Base-by-base conservation (phyloP, 1,284 basidiomycete species). In the Abortiporus biennis region DNA sequence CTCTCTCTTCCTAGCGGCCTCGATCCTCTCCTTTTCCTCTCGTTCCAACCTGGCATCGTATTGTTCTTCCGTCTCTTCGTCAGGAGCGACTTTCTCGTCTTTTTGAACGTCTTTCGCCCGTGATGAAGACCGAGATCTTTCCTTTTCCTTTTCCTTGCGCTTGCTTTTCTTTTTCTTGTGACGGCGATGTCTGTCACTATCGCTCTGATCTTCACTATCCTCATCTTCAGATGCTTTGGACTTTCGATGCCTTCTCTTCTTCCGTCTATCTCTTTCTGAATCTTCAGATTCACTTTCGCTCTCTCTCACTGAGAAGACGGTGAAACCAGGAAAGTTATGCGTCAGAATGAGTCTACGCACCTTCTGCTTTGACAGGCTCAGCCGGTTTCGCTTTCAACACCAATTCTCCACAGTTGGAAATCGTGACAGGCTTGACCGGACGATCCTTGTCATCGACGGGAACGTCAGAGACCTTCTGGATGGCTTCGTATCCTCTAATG, bases 321-420 rank as follows among this genome's bases (percentile, higher is more conserved):
- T n/a, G n/a, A n/a, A n/a, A n/a, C n/a, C n/a, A n/a, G n/a, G n/a
- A n/a, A n/a, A n/a, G n/a, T n/a, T n/a, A n/a, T n/a, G n/a, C n/a
- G n/a, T n/a, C n/a, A n/a, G n/a, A n/a, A n/a, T n/a, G n/a, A n/a
- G n/a, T n/a, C n/a, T n/a, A n/a, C n/a, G n/a, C n/a, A n/a, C n/a
- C n/a, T n/a, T n/a, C n/a, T n/a, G n/a, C n/a, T n/a, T n/a, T n/a
- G n/a, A n/a, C n/a, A n/a, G n/a, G n/a, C n/a, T 29, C 27, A 20
- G 49, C 44, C 34, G 50, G 47, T 43, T 67, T 67, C 51, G 68
- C 68, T 32, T 75, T 73, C 6, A 90, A 71, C 58, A 92, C 83
- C 16, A 96, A 77, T 61, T 96, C 88, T 17, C 92, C 92, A 44
- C 86, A 92, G 55, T 82, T 87, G 2, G 71, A 65, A 45, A 97